Evolutionary conservation across 768 basidiomycete species (phyloP).

Genomic region (Naganishia kalamii): DNA sequence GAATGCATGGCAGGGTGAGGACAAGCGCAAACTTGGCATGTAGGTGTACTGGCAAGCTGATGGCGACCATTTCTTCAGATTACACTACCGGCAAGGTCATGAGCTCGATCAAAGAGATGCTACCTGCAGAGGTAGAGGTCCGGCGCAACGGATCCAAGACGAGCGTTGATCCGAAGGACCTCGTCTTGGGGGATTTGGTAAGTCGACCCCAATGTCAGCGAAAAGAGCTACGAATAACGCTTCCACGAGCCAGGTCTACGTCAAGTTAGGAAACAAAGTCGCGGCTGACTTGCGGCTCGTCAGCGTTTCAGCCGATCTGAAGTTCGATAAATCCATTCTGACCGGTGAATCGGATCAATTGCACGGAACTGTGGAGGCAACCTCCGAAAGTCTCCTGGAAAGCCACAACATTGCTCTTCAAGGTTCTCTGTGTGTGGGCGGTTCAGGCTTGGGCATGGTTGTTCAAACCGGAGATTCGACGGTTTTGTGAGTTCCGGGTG

Average conservation of each 20-base stretch:
- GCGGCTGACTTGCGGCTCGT: constrained; percentile 50
- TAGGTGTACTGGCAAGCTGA: background rate
- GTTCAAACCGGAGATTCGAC: constrained; percentile 39
- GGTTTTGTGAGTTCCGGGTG: constrained; percentile 30
- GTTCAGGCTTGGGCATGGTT: constrained; percentile 37
- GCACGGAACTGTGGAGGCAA: constrained; percentile 47
- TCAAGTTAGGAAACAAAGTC: constrained; percentile 33
- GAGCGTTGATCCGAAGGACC: constrained; percentile 35
- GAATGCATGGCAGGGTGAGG: constrained; percentile 21
- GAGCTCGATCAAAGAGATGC: constrained; percentile 53
- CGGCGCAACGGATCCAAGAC: constrained; percentile 37
- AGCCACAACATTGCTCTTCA: constrained; percentile 60
- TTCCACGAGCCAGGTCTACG: too few relatives aligned
- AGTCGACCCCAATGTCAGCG: background rate
- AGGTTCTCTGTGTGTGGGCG: constrained; percentile 40
- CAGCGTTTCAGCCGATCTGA: constrained; percentile 55
- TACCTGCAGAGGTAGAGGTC: constrained; percentile 43
- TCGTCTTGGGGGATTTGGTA: constrained; percentile 44
- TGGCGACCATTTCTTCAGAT: constrained; percentile 48
- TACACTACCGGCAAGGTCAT: constrained; percentile 58
- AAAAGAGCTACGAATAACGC: too few relatives aligned
- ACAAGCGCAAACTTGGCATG: too few relatives aligned
- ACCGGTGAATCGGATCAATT: constrained; percentile 52
- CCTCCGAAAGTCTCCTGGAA: constrained; percentile 52
- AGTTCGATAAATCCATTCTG: constrained; percentile 61